A percentile compares a stretch with the other conserved stretches of the same genome.
These are phyloP conservation scores for Candida nanaspora DNA, from an alignment of 805 yeast genomes.

Conservation along the genomic window DNA sequence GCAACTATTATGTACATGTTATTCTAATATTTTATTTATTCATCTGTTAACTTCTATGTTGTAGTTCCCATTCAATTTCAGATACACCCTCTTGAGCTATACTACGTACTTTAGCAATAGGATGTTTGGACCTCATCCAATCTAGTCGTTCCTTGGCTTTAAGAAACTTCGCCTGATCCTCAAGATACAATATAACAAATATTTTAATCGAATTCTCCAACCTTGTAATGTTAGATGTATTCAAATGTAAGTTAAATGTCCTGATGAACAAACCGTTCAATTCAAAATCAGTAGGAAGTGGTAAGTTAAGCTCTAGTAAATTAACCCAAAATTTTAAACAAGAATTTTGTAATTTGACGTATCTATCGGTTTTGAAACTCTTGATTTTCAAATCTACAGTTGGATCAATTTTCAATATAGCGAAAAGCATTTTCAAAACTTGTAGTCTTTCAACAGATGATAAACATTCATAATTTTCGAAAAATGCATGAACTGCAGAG, in stretches of 20 bases:
- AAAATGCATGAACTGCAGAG: conserved; percentile 32
- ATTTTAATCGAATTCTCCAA: conserved; percentile 33
- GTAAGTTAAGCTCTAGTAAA: conserved; percentile 31
- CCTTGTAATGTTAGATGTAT: conserved; percentile 33
- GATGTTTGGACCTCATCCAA: conserved; percentile 20
- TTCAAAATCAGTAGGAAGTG: conserved; percentile 24
- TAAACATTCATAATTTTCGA: conserved; percentile 17
- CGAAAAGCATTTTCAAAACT: conserved; percentile 18
- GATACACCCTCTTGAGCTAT: conserved; percentile 14
- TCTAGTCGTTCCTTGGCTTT: conserved; percentile 15
- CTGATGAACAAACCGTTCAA: conserved; percentile 35
- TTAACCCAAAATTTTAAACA: conserved; percentile 25
- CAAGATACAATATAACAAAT: conserved; percentile 31
- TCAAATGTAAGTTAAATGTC: conserved; percentile 50
- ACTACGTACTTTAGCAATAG: conserved; percentile 10
- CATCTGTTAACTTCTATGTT: not conserved
- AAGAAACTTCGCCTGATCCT: conserved; percentile 4
- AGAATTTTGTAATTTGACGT: conserved; percentile 16
- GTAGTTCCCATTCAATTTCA: conserved; percentile 10
- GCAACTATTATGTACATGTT: not conserved
- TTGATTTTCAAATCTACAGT: not conserved
- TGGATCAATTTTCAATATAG: conserved; percentile 19
- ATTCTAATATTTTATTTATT: not conserved
- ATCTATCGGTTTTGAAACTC: conserved; percentile 6
- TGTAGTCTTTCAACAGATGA: conserved; percentile 6